These are phyloP conservation scores for Paramecium octaurelia DNA, from an alignment of 73 alveolate species.

Conservation along the genomic window DNA sequence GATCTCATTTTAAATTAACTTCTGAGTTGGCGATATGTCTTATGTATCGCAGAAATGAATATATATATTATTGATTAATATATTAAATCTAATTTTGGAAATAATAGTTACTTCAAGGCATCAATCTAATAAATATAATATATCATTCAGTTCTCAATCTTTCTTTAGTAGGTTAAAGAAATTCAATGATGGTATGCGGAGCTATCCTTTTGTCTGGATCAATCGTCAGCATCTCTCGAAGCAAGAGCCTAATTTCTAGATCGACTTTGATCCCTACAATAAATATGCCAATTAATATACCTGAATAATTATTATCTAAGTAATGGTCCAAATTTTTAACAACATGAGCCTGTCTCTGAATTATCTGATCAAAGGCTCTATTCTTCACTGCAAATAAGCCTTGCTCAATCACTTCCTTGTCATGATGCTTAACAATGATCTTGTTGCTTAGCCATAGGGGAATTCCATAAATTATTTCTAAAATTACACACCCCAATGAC, in stretches of 20 bases:
- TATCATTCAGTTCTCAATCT: background rate
- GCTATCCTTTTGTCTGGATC: conserved; percentile 48
- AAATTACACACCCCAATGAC: conserved; percentile 57
- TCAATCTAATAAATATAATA: background rate
- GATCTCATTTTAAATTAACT: background rate
- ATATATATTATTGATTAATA: background rate
- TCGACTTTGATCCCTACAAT: conserved; percentile 14
- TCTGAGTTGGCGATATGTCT: background rate
- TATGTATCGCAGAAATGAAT: background rate
- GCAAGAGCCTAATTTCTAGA: background rate
- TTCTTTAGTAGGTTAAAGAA: background rate
- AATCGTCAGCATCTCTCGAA: conserved; percentile 16
- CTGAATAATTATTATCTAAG: conserved; percentile 42
- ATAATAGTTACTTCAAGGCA: background rate
- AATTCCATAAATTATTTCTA: conserved; percentile 41
- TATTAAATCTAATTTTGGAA: background rate
- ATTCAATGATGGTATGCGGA: background rate
- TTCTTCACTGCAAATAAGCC: conserved; percentile 52
- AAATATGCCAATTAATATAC: background rate
- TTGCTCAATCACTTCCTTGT: background rate
- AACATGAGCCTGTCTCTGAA: conserved; percentile 11
- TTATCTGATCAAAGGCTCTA: conserved; percentile 41
- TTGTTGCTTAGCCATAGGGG: conserved; percentile 40
- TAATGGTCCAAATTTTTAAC: conserved; percentile 28
- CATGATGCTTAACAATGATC: background rate